A percentile compares a stretch with the other conserved stretches of the same genome.
Conservation (phyloP, 1,284 basidiomycete genomes). For the Ceratobasidium sp. region DNA sequence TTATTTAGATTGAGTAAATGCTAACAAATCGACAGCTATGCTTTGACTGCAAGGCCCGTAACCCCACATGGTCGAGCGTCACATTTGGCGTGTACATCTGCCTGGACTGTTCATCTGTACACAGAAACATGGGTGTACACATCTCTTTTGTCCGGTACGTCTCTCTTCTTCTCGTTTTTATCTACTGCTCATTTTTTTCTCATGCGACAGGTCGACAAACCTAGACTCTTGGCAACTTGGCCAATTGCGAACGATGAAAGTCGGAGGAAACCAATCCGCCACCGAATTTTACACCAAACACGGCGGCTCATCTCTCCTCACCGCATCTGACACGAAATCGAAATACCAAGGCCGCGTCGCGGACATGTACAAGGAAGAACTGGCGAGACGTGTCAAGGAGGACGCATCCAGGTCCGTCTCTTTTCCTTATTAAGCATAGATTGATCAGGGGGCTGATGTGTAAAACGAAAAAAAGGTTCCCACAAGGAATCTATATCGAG, state of each 20-base stretch:
- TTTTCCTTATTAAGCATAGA: background rate
- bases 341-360: constrained; percentile 89
- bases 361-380: constrained; percentile 91
- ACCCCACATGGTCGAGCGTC: constrained; percentile 97
- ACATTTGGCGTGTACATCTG: constrained; percentile 98
- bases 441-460: constrained; percentile 1
- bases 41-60: constrained; percentile 96
- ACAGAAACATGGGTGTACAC: constrained; percentile 98
- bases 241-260: constrained; percentile 96
- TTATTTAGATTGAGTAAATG: background rate
- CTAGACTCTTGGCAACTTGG: constrained; percentile 93
- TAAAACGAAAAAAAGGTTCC: constrained; percentile 66
- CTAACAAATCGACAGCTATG: constrained; percentile 68
- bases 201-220: constrained; percentile 98
- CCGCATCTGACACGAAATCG: constrained; percentile 81
- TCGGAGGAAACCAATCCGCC: constrained; percentile 91
- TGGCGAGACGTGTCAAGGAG: constrained; percentile 81
- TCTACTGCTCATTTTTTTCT: constrained; percentile 37
- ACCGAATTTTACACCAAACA: constrained; percentile 91
- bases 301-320: constrained; percentile 75
- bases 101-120: constrained; percentile 93
- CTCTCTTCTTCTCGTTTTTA: background rate
- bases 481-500: constrained; percentile 78
- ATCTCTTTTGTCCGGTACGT: constrained; percentile 94
- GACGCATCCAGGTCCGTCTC: constrained; percentile 71